These are phyloP conservation scores for Porphyrellus cyaneotinctus DNA, from an alignment of 768 basidiomycete species.

Conservation along the genomic window DNA sequence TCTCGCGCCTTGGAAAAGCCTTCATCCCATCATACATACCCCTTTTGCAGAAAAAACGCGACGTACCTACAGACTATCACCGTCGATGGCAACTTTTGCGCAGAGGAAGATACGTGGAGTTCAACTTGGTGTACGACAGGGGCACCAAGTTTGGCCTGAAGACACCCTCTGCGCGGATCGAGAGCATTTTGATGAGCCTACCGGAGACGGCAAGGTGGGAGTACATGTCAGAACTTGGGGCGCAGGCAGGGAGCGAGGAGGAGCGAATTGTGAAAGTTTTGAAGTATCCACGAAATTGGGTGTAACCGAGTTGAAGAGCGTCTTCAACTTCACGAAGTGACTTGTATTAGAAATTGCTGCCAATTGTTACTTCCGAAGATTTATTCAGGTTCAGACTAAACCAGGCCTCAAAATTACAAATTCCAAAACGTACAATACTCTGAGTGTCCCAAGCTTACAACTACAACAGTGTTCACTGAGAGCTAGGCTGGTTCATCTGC, in stretches of 20 bases:
- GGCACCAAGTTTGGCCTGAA: constrained; percentile 85
- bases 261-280: constrained; percentile 59
- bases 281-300: constrained; percentile 64
- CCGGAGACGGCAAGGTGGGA: constrained; percentile 89
- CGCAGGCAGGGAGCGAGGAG: constrained; percentile 59
- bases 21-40: constrained; percentile 92
- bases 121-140: constrained; percentile 82
- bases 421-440: neutral
- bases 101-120: constrained; percentile 92
- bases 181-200: constrained; percentile 87
- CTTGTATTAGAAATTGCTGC: no score
- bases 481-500: constrained; percentile 42
- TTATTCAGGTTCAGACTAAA: no score
- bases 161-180: constrained; percentile 82
- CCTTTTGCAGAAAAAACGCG: constrained; percentile 62
- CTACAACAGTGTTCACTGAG: neutral
- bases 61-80: constrained; percentile 58
- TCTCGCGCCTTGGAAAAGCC: constrained; percentile 67
- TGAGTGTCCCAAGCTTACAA: neutral
- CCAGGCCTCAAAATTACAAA: neutral
- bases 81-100: constrained; percentile 92
- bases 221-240: constrained; percentile 76
- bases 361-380: no score
- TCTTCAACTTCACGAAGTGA: neutral
- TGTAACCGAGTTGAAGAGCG: no score